Evolutionary conservation across 495 filamentous ascomycete species (phyloP), one percentile per base, ranked within the genome.

Genomic region (Aspergillus cristatus): DNA sequence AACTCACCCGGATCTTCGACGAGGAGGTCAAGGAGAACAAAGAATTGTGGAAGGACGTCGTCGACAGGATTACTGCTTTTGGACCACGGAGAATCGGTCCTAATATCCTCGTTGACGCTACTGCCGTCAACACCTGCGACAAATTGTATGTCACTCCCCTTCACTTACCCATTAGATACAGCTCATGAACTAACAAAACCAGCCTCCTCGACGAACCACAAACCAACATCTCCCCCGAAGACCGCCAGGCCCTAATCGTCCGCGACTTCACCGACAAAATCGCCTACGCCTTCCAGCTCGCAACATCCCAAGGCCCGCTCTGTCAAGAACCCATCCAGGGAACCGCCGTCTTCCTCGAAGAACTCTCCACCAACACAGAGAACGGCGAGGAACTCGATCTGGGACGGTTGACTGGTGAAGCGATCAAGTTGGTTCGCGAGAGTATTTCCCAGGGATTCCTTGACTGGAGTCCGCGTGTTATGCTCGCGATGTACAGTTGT

Each of bases 401-500:
- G n/a, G 82, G 84, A 48, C 79, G 86, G 6, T 66, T 94, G 0
- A 95, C 86, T 0, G 88, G 91, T 31, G 91, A 95, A 58, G 74
- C 90, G 12, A 93, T 98, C 59, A 82, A 84, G 51, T 79, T 84
- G 1, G 81, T 88, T 3, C 86, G 86, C 34, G 78, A 85, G 25
- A 77, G 84, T n/a, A 90, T 97, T 45, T 72, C 76, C 13, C 76
- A 83, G 50, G 90, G 81, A 12, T 95, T 97, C 67, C 64, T 94
- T 3, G 93, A 96, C 68, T 98, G 90, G 90, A 88, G 81, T 39
- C 89, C 93, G 1, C 76, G 91, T 1, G 70, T 98, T 18, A 72
- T 97, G 68, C 78, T 96, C 34, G 89, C 91, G n/a, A 96, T 96
- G 86, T 98, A 98, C 65, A 86, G 80, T 38, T 90, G 86, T 56